A percentile compares a stretch with the other conserved stretches of the same genome.
phyloP scores from a whole-genome alignment of 2,329 filamentous ascomycete species.

The Stachybotrys elegans region DNA sequence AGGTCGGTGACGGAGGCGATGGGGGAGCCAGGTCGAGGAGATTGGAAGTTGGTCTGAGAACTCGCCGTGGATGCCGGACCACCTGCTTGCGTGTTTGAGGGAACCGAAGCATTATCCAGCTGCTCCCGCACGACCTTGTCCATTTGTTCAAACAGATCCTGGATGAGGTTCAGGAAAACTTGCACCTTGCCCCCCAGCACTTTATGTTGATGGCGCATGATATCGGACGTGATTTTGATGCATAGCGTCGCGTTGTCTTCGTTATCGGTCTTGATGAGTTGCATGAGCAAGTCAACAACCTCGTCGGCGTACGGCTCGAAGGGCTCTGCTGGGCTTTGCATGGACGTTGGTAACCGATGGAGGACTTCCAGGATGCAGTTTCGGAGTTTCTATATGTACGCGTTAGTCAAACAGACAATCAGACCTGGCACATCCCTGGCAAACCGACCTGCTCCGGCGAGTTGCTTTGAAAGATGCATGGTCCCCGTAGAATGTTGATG shows the following conservation, averaged over 20 bases:
- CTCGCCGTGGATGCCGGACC: constrained; percentile 63
- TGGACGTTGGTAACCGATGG: constrained; percentile 66
- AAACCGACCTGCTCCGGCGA: constrained; percentile 76
- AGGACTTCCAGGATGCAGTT: constrained; percentile 93
- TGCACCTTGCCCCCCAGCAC: constrained; percentile 76
- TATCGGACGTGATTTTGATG: constrained; percentile 96
- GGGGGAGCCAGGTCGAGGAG: constrained; percentile 84
- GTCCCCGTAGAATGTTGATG: constrained; percentile 75
- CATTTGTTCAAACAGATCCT: constrained; percentile 94
- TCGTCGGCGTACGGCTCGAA: constrained; percentile 86
- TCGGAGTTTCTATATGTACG: constrained; percentile 64
- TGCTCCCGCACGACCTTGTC: constrained; percentile 92
- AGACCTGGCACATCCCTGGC: neutral
- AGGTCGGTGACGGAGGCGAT: constrained; percentile 78
- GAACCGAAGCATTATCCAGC: constrained; percentile 69
- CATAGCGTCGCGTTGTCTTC: constrained; percentile 98
- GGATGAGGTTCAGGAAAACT: constrained; percentile 82
- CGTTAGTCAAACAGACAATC: constrained; percentile 11
- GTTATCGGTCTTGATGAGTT: constrained; percentile 84
- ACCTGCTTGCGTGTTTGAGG: constrained; percentile 45
- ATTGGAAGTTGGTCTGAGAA: constrained; percentile 71
- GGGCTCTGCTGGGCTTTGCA: constrained; percentile 67
- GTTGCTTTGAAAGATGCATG: constrained; percentile 85
- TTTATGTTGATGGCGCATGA: constrained; percentile 88
- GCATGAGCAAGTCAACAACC: constrained; percentile 86